Evolutionary conservation across 345 rosid species (phyloP).

Genomic region (Aquilaria malaccensis): DNA sequence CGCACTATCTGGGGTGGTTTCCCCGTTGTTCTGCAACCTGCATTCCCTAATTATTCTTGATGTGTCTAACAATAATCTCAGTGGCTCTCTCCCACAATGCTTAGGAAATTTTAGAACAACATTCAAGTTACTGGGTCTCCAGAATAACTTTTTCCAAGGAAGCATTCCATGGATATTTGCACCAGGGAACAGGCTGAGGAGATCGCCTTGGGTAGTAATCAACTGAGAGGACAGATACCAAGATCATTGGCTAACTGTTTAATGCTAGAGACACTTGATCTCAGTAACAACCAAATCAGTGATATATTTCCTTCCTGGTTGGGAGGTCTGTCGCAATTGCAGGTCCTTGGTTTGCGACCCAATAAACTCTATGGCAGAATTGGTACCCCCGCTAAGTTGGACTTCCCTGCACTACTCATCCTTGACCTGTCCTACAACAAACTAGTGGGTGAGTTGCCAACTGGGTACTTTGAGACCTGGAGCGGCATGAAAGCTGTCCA

Average conservation of each 20-base stretch:
- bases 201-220: slow-evolving; percentile 7
- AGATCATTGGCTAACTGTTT: slow-evolving; percentile 15
- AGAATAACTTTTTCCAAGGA: slow-evolving; percentile 13
- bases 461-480: too few relatives aligned
- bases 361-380: slow-evolving; percentile 20
- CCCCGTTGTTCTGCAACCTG: slow-evolving; percentile 13
- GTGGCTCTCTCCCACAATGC: slow-evolving; percentile 14
- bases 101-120: slow-evolving; percentile 11
- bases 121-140: neutral
- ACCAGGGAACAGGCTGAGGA: slow-evolving; percentile 9
- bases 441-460: slow-evolving; percentile 23
- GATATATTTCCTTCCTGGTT: slow-evolving; percentile 25
- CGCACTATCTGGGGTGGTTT: slow-evolving; percentile 3
- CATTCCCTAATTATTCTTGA: neutral
- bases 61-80: slow-evolving; percentile 19
- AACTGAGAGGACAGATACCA: slow-evolving; percentile 15
- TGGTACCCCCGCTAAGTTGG: rapidly evolving
- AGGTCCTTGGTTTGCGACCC: slow-evolving; percentile 17
- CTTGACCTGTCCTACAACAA: slow-evolving; percentile 22
- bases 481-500: neutral
- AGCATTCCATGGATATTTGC: neutral
- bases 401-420: slow-evolving; percentile 16
- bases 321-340: slow-evolving; percentile 13
- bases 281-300: slow-evolving; percentile 23
- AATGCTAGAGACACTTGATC: slow-evolving; percentile 18